Base-by-base conservation (phyloP, 2,329 filamentous ascomycete genomes). In the Pseudogymnoascus sp. region DNA sequence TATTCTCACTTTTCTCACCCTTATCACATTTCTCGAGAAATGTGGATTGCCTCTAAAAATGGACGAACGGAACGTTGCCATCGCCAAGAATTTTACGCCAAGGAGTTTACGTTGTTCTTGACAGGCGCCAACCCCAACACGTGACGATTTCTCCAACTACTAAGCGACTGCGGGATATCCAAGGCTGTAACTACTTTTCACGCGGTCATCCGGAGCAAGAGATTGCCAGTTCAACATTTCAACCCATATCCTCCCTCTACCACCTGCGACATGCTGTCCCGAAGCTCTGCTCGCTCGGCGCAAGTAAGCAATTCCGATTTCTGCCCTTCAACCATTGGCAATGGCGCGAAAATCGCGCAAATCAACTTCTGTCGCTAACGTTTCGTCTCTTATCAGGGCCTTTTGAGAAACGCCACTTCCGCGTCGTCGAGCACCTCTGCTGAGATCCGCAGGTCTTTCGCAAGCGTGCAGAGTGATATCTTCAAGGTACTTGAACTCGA, bases 381-480 rank as follows among this genome's bases (percentile, higher is more conserved):
- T 64, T 64, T 57, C 42, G 64, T 64, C 68, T 67, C 66, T 71
- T 69, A 71, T 70, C 69, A 74, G 71, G 71, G 70, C 69, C 69
- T 73, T 72, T 67, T 73, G 66, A 71, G 69, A 69, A 66, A 68
- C 61, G 67, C 69, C 65, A 66, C 69, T 66, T 67, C 68, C 66
- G 65, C 71, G 34, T 67, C 70, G 21, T 68, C 68, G 45, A 64
- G 71, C 62, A 51, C 45, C 21, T 51, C 45, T 51, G 54, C 54
- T 60, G 26, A 51, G 39, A 42, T 39, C 34, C 31, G 59, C 63
- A 37, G 39, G 29, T 29, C 80, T 72, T 87, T 92, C 77, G 91
- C 91, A 72, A 96, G 91, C 68, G 83, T 96, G 72, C 86, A 92
- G 79, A 89, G 89, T 77, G 95, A 97, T 79, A 93, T 97, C 80